Evolutionary conservation across 352 stramenopile species (phyloP), one percentile per base, ranked within the genome.

Genomic region (Pseudoperonospora humuli): DNA sequence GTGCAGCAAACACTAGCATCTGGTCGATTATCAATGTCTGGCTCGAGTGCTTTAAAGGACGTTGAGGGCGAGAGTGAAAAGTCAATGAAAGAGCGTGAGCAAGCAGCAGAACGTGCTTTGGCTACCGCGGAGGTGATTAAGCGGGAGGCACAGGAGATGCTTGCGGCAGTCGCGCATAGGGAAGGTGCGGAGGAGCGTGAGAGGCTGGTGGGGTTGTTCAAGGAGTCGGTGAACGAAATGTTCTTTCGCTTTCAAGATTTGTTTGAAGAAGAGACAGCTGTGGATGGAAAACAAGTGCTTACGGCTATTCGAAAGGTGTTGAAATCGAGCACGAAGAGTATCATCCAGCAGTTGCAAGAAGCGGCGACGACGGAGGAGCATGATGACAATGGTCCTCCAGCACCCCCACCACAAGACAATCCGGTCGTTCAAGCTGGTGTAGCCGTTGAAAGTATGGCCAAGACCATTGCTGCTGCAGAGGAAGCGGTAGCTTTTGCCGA

Each of bases 181-280:
- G 57, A 23, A 20, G 52, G 21, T 26, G 26, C 36, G 0, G 45
- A 59, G 5, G 50, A 74, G 18, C 65, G 70, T 9, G 61, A 77
- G 31, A 47, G 43, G 29, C 40, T 84, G 7, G 56, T 75, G 31
- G 54, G 33, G 9, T 45, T 90, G 34, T 86, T 87, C 57, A 90
- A 90, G 35, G 72, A 87, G 37, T 57, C 67, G 0, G 67, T 87
- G 44, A 90, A 86, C 49, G 75, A 87, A 11, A 82, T 90, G 64
- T 87, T 87, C 43, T 87, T 81, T 52, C 78, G 71, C 3, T 86
- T 90, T 41, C 75, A 90, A 32, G 78, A 90, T 20, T 53, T 82
- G 23, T 87, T 90, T 41, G 78, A 90, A 54, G 72, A 84, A 27
- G 69, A 80, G 18, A 61, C 51, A 3, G 53, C 61, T 0, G 41